A percentile compares a stretch with the other conserved stretches of the same genome.
phyloP scores from a whole-genome alignment of 2,329 filamentous ascomycete genomes.

The Curvularia lunata region DNA sequence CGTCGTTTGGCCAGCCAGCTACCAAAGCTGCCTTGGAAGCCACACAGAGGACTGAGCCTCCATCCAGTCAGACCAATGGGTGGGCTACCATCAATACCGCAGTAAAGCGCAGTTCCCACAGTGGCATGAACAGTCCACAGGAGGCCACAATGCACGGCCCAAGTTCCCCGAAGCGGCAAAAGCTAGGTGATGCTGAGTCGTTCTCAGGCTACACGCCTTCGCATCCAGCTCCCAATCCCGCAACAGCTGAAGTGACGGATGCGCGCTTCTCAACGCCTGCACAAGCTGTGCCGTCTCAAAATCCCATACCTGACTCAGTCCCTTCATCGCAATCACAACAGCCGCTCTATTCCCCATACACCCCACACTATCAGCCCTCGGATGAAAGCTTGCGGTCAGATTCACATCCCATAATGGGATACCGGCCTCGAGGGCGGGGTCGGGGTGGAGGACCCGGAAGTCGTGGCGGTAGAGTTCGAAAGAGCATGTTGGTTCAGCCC shows the following conservation, averaged over 20 bases:
- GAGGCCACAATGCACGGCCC: conserved; percentile 35
- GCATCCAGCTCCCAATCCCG: conserved; percentile 3
- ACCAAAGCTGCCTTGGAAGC: conserved; percentile 22
- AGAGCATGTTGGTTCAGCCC: conserved; percentile 43
- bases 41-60: conserved; percentile 27
- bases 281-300: conserved; percentile 38
- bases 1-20: conserved; percentile 8
- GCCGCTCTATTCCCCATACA: conserved; percentile 33
- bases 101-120: conserved; percentile 48
- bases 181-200: conserved; percentile 50
- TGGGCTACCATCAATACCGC: conserved; percentile 55
- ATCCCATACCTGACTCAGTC: conserved; percentile 32
- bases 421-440: conserved; percentile 47
- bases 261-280: conserved; percentile 26
- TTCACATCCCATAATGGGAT: conserved; percentile 38
- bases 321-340: conserved; percentile 35
- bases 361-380: conserved; percentile 36
- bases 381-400: conserved; percentile 45
- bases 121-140: conserved; percentile 44
- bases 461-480: conserved; percentile 48
- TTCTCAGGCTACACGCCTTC: conserved; percentile 36
- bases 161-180: conserved; percentile 55
- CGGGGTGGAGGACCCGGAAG: conserved; percentile 51
- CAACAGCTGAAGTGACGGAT: conserved; percentile 31
- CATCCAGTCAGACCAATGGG: conserved; percentile 36